Base-by-base conservation (phyloP, 2,329 filamentous ascomycete genomes). In the Canariomyces notabilis region DNA sequence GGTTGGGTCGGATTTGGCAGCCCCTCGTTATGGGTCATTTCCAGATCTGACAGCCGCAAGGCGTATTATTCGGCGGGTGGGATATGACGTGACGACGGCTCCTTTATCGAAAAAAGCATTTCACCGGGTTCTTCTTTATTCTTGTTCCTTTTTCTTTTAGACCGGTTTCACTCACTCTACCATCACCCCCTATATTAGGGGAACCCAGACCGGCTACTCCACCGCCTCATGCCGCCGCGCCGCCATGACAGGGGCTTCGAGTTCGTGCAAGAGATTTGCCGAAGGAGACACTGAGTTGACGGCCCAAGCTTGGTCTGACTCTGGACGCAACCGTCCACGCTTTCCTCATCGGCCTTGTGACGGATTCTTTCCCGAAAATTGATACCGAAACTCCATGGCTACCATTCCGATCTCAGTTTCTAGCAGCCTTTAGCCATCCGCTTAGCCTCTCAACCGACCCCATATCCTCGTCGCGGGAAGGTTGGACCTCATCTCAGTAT, bases 31-130 rank as follows among this genome's bases (percentile, higher is more conserved):
- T 62, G 65, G 71, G 67, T 64, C 59, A 62, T 67, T 67, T 68
- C 68, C 75, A 80, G 76, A 80, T 77, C 71, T 78, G 71, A 73
- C 71, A 77, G 76, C 76, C 76, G 75, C 76, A 71, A 81, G 76
- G 77, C 77, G 66, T 69, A 68, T 66, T 67, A 67, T 68, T 70
- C 65, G 65, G 68, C 67, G 66, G 67, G 68, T 64, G 58, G 67
- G 64, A 66, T 70, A 72, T 62, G 68, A 70, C 60, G 62, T 69
- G 60, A 70, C 61, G 68, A 69, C 60, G 51, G 44, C 52, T 59
- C 38, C 50, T 52, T 56, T 57, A 58, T 48, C 32, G 26, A 42
- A 57, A 67, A 65, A 64, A 65, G 60, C 59, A 63, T 57, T 57
- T 58, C 57, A 47, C 59, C 57, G 55, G 60, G 55, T 56, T 60